Evolutionary conservation across 768 basidiomycete species (phyloP).

Genomic region (Tremella mesenterica): DNA sequence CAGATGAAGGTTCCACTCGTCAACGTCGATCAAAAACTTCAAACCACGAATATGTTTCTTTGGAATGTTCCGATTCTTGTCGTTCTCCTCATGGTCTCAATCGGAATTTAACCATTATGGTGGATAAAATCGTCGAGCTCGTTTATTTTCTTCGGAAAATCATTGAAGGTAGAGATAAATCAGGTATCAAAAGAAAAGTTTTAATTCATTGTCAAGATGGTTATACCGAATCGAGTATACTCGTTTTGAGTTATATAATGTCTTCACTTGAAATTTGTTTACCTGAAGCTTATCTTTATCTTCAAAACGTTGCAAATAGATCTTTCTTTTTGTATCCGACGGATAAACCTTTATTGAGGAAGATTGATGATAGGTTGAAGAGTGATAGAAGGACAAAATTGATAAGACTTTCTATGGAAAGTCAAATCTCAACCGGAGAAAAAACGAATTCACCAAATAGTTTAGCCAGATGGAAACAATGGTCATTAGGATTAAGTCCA

Average conservation of each 20-base stretch:
- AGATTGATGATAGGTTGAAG: slow-evolving; percentile 55
- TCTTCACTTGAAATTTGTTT: slow-evolving; percentile 49
- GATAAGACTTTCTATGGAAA: slow-evolving; percentile 21
- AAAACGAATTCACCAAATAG: neutral
- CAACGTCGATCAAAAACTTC: slow-evolving; percentile 3
- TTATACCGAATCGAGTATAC: slow-evolving; percentile 75
- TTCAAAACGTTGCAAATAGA: slow-evolving; percentile 55
- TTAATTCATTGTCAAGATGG: slow-evolving; percentile 43
- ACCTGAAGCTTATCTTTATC: slow-evolving; percentile 83
- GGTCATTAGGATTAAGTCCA: neutral
- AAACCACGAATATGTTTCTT: slow-evolving; percentile 9
- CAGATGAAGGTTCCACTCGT: slow-evolving; percentile 6
- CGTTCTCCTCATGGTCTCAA: slow-evolving; percentile 26
- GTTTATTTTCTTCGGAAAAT: slow-evolving; percentile 36
- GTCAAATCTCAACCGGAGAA: slow-evolving; percentile 2
- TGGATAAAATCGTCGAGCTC: slow-evolving; percentile 31
- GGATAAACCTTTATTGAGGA: slow-evolving; percentile 64
- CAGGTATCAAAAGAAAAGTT: slow-evolving; percentile 17
- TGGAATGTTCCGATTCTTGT: slow-evolving; percentile 32
- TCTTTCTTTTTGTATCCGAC: slow-evolving; percentile 86
- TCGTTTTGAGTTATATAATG: slow-evolving; percentile 83
- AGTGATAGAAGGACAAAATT: slow-evolving; percentile 32
- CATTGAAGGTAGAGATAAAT: slow-evolving; percentile 25
- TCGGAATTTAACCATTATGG: slow-evolving; percentile 24
- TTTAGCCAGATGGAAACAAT: neutral